Evolutionary conservation across 129 eudicot species (phyloP), one percentile per base, ranked within the genome.

Genomic region (Rutidosis leptorrhynchoides): DNA sequence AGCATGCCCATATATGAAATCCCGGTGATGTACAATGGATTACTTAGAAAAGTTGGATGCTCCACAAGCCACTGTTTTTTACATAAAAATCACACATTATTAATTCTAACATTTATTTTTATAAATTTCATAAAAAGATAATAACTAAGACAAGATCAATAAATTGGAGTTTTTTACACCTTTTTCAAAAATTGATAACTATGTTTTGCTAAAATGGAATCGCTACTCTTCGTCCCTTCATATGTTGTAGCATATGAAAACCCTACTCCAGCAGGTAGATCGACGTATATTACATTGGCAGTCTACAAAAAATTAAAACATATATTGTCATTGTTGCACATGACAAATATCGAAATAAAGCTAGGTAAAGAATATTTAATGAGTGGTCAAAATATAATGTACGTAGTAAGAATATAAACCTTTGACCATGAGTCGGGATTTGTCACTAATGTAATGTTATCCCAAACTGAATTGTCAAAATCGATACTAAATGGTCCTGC

Each of bases 201-300:
- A 16, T 65, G 67, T 46, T 20, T 2, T 55, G 83, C 68, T 25
- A 73, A 16, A 5, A 74, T 15, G 30, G 73, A 53, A 55, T 79
- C 83, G 40, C 72, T 64, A 4, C 53, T 69, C 57, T 3, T 46
- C 16, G 69, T 63, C 48, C 45, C 30, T 26, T 69, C 61, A 11
- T 12, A 17, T 48, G 71, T 68, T 45, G 46, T 57, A 10, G 77
- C 58, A 48, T 79, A 79, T 6, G 83, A 69, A 46, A 74, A 79
- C 10, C 83, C 83, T 7, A 58, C 49, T 3, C 73, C 65, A 24
- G 71, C 80, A 0, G 83, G 77, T 69, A 58, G 58, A 74, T 79
- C 83, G 5, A 79, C n/a, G 25, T 45, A 79, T 32, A 79, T 79
- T 14, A 79, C 57, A 22, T 29, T 79, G 9, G 80, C 70, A 0